These are phyloP conservation scores for Peniophora sp. DNA, from an alignment of 1,284 basidiomycete species.

Conservation along the genomic window DNA sequence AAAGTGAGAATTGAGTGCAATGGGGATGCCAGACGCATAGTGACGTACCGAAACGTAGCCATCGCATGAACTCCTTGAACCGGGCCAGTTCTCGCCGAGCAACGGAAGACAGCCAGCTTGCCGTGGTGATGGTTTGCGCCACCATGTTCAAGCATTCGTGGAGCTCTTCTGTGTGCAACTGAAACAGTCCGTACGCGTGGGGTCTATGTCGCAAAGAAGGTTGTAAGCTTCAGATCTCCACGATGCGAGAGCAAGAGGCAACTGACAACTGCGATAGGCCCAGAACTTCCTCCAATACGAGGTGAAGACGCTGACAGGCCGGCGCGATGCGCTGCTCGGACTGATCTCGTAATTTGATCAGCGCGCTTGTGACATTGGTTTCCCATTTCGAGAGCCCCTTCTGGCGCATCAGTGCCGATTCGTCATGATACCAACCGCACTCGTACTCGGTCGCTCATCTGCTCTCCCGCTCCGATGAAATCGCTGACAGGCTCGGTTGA, in stretches of 20 bases:
- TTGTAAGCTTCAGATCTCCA: constrained; percentile 4
- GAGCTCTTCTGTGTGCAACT: constrained; percentile 42
- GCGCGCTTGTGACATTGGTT: constrained; percentile 56
- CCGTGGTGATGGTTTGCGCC: constrained; percentile 49
- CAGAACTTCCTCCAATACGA: constrained; percentile 65
- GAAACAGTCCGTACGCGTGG: constrained; percentile 32
- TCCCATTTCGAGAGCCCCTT: constrained; percentile 78
- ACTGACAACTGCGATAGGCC: constrained; percentile 72
- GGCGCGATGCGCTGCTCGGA: constrained; percentile 62
- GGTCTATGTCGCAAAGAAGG: constrained; percentile 7
- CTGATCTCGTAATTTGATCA: constrained; percentile 65
- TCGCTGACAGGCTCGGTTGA: constrained; percentile 60
- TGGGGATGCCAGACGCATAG: neutral
- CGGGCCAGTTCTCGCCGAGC: constrained; percentile 58
- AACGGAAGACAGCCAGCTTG: constrained; percentile 58
- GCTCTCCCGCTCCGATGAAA: constrained; percentile 68
- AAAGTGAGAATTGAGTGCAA: neutral
- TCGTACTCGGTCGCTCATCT: constrained; percentile 71
- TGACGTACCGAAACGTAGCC: constrained; percentile 61
- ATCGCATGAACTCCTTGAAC: constrained; percentile 73
- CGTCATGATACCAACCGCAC: constrained; percentile 6
- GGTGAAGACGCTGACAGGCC: constrained; percentile 65
- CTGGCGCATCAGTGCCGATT: constrained; percentile 1
- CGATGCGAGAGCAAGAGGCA: constrained; percentile 1
- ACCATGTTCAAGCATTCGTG: constrained; percentile 42